A percentile compares a stretch with the other conserved stretches of the same genome.
phyloP scores from a whole-genome alignment of 2,329 filamentous ascomycete genomes.

The Pseudonectria foliicola region DNA sequence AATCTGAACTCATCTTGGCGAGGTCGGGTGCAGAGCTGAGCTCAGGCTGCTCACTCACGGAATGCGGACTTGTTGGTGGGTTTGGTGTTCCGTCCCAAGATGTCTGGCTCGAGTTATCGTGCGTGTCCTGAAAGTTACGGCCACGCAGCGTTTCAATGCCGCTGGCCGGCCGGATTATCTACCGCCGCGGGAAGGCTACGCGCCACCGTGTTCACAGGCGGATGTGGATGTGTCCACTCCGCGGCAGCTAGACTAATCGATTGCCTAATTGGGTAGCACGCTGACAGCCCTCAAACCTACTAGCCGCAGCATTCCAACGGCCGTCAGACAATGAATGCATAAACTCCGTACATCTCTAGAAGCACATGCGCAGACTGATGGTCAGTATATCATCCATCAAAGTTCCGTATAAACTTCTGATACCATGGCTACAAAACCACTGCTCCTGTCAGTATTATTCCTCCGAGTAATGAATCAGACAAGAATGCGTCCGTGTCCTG shows the following conservation, averaged over 20 bases:
- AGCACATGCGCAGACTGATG: too few species aligned
- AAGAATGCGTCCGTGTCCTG: too few species aligned
- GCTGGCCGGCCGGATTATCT: slow-evolving; percentile 29
- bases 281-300: not conserved
- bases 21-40: slow-evolving; percentile 28
- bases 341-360: too few species aligned
- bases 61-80: too few species aligned
- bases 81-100: not conserved
- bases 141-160: slow-evolving; percentile 22
- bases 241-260: not conserved
- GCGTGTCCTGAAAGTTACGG: slow-evolving; percentile 23
- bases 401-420: too few species aligned
- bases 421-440: too few species aligned
- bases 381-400: too few species aligned
- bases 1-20: slow-evolving; percentile 79
- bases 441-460: too few species aligned
- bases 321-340: too few species aligned
- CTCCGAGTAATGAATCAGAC: too few species aligned
- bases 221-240: slow-evolving; percentile 1
- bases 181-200: slow-evolving; percentile 14
- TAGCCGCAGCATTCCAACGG: not conserved
- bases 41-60: slow-evolving; percentile 16
- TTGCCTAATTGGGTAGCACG: too few species aligned
- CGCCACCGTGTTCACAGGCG: slow-evolving; percentile 28
- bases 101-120: slow-evolving; percentile 9